A percentile compares a stretch with the other conserved stretches of the same genome.
Conservation (phyloP, 108 stramenopile genomes). For the Pseudonitzschia multistriata region DNA sequence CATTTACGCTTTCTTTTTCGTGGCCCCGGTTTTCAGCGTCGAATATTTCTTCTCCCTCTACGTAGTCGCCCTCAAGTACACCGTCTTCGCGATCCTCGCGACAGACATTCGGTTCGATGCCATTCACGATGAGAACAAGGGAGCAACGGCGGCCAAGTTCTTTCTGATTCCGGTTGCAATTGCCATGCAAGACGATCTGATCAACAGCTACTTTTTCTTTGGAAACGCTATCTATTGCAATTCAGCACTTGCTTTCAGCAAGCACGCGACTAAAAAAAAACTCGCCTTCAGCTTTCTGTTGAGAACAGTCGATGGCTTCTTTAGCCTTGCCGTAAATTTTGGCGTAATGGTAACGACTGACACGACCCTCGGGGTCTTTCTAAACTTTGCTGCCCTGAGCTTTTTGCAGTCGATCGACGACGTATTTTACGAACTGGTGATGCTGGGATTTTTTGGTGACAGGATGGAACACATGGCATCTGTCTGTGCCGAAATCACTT, state of each 20-base stretch:
- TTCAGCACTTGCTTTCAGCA: neutral
- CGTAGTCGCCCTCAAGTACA: neutral
- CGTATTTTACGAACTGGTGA: constrained; percentile 45
- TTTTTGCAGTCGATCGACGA: constrained; percentile 65
- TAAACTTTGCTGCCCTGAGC: constrained; percentile 67
- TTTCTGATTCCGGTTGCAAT: constrained; percentile 12
- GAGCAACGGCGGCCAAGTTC: neutral
- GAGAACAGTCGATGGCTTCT: constrained; percentile 9
- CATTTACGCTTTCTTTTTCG: constrained; percentile 10
- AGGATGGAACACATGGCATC: neutral
- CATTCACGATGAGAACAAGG: neutral
- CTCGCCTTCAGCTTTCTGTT: constrained; percentile 1
- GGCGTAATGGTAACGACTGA: constrained; percentile 43
- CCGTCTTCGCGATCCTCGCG: neutral
- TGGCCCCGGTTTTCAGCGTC: neutral
- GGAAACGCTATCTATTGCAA: constrained; percentile 7
- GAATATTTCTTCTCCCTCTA: constrained; percentile 1
- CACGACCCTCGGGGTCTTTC: constrained; percentile 44
- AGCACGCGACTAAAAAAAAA: constrained; percentile 5
- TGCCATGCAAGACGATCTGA: constrained; percentile 21
- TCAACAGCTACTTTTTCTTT: neutral
- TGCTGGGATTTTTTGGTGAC: constrained; percentile 33
- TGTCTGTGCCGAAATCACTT: neutral
- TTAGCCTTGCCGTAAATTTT: constrained; percentile 37
- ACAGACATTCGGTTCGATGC: neutral